Evolutionary conservation across 2,329 filamentous ascomycete species (phyloP), one percentile per base, ranked within the genome.

Genomic region (Colletotrichum noveboracense): DNA sequence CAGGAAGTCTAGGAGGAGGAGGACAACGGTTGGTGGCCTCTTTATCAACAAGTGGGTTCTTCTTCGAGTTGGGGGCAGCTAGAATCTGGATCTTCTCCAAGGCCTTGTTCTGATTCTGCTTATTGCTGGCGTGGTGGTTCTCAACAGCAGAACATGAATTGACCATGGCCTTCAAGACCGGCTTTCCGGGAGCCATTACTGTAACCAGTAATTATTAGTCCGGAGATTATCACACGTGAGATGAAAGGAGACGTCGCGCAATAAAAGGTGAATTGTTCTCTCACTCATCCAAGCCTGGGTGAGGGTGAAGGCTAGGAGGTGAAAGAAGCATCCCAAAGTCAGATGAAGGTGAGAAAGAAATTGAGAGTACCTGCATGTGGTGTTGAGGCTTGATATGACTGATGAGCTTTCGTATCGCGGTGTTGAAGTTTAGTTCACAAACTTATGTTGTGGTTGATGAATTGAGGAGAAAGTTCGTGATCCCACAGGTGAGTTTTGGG

Each of bases 61-160:
- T n/a, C 1, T 21, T 48, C 10, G 10, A 0, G 3, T 48, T 48
- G 10, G 43, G 0, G 0, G 9, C 0, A 6, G 18, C 43, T 6
- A 10, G 43, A 3, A 48, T 48, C n/a, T 21, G 10, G 2, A 6
- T 6, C 1, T 21, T 48, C 6, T 48, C 43, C 0, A 48, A 21
- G 0, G 18, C 0, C 10, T 48, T 0, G 0, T 48, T 48, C 16
- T 48, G 48, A 18, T 1, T 1, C 2, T 18, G 9, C 24, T 28
- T 58, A 7, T 28, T 58, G 55, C 7, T 18, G 0, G 26, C 13
- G 55, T 14, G 55, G 14, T 26, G 55, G 0, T 0, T 58, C 6
- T 52, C n/a, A 21, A 7, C 3, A 1, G 43, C 43, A 3, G 43
- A 52, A 6, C 43, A 14, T 2, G 3, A 13, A 28, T 21, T 21